Conservation (phyloP, 768 basidiomycete species). For the Mycena galericulata region DNA sequence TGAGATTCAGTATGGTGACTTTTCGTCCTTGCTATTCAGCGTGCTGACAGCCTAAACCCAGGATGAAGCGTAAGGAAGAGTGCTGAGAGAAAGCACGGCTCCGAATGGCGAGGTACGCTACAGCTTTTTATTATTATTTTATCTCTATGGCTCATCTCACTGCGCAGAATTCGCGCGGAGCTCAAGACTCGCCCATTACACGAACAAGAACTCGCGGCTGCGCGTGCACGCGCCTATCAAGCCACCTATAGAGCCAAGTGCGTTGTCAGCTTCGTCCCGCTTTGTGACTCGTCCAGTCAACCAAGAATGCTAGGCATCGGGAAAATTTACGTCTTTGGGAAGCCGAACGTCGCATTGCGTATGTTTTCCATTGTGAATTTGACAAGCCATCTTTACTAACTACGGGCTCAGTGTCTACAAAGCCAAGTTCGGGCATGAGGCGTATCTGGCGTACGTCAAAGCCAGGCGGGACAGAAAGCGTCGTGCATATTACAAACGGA, state of each 20-base stretch:
- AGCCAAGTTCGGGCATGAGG: not conserved
- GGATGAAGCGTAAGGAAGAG: no score
- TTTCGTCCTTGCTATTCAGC: no score
- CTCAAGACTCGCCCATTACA: not conserved
- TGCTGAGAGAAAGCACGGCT: no score
- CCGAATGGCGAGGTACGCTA: no score
- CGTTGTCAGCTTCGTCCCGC: not conserved
- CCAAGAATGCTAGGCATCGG: not conserved
- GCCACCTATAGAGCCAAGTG: slow-evolving; percentile 1
- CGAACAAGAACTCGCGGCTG: not conserved
- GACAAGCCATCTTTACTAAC: no score
- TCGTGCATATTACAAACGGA: not conserved
- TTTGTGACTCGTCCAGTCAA: no score
- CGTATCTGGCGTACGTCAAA: not conserved
- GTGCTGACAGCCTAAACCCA: no score
- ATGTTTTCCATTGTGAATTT: no score
- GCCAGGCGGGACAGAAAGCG: not conserved
- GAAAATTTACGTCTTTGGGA: not conserved
- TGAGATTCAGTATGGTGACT: no score
- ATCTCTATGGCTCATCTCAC: no score
- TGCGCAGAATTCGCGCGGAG: not conserved
- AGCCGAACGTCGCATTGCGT: not conserved
- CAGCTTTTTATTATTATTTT: no score
- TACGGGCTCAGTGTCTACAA: not conserved
- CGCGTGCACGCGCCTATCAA: not conserved